Evolutionary conservation across 306 rosid genomes (phyloP), one percentile per base, ranked within the genome.

Genomic region (Trifolium fragiferum): DNA sequence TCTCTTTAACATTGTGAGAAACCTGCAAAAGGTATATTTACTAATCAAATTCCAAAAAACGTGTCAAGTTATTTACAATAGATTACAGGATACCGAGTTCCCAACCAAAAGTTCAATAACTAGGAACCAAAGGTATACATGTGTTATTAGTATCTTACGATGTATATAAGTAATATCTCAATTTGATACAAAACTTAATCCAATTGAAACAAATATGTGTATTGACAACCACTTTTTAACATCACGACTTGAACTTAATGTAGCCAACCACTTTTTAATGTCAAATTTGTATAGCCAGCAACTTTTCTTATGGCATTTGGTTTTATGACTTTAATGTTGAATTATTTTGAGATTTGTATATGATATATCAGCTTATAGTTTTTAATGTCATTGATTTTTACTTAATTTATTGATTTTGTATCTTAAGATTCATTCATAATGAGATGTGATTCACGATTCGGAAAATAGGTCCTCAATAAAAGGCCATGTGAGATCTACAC

Each of bases 1-100:
- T 94, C 88, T 90, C 96, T 81, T 88, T 94, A 68, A 89, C 89
- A 80, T 87, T 85, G 71, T 83, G 61, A 66, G 99, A 94, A 76
- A 87, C 99, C 97, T 91, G 79, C 23, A 76, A 69, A 70, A 68
- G 64, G 54, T 66, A 73, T 3, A 60, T 41, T 63, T 66, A 66
- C 55, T 25, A 55, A 54, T 73, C 25, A 54, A 60, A 74, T 38
- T 70, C 65, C 66, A 74, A 13, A 33, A 74, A 76, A 43, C 19
- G 4, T 2, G 32, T 18, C 78, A 73, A 59, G 25, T 68, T 77
- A 77, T 68, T 61, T 64, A 69, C 49, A 80, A 57, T 35, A 21
- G 49, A 77, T 10, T 62, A 40, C 40, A 14, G 41, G 40, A 18
- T 46, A 57, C 16, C 27, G 32, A n/a, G 58, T 40, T 68, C 68